These are phyloP conservation scores for Haberlea rhodopensis DNA, from an alignment of 257 asterid genomes.

Conservation along the genomic window DNA sequence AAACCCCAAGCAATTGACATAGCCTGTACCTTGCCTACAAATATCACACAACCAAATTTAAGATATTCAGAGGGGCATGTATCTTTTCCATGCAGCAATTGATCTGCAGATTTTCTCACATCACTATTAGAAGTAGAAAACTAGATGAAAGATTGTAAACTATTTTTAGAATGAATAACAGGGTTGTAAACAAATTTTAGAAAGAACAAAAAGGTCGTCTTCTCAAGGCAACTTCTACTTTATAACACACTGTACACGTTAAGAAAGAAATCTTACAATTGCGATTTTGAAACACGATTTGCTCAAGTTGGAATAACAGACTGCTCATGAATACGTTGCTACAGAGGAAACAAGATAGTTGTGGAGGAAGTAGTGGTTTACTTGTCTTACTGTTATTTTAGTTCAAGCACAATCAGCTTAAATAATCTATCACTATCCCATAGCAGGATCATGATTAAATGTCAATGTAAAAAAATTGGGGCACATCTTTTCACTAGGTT, in stretches of 20 bases:
- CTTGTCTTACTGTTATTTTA: slow-evolving; percentile 9
- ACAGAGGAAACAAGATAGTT: not conserved
- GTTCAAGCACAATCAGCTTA: slow-evolving; percentile 4
- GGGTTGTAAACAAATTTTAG: not conserved
- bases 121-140: not conserved
- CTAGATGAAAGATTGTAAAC: not conserved
- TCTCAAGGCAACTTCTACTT: not conserved
- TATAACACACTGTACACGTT: not conserved
- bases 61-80: not conserved
- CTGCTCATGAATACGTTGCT: not conserved
- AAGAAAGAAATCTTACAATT: not conserved
- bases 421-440: not conserved
- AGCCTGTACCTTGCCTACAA: slow-evolving; percentile 64
- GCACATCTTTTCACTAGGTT: not conserved
- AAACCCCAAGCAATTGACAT: slow-evolving; percentile 61
- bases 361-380: no score
- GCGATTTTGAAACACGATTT: not conserved
- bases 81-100: not conserved
- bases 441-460: not conserved
- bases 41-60: slow-evolving; percentile 19
- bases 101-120: not conserved
- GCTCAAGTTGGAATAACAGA: slow-evolving; percentile 4
- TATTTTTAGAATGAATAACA: not conserved
- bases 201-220: not conserved
- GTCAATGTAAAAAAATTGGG: not conserved